Percentiles rank a stretch among this genome's conserved stretches.
phyloP scores from a whole-genome alignment of 225 moss, liverwort and hornwort genomes.

The Antitrichia curtipendula region DNA sequence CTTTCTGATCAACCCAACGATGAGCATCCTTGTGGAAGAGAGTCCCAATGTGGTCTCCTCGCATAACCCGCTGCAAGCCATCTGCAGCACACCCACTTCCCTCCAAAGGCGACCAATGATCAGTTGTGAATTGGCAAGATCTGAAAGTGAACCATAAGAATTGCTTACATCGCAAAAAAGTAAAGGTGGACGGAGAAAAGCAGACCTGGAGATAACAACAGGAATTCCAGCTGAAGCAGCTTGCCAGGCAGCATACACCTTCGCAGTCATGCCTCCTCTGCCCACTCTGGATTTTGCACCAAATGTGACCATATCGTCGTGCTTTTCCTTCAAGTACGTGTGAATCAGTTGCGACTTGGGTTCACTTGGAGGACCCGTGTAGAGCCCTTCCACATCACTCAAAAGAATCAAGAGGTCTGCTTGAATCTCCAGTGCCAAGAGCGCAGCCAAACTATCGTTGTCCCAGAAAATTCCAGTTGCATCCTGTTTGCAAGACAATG shows the following conservation, averaged over 20 bases:
- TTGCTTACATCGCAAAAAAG: not conserved
- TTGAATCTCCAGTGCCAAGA: conserved; percentile 73
- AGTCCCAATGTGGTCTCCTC: conserved; percentile 73
- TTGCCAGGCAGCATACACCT: conserved; percentile 87
- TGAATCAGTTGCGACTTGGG: conserved; percentile 81
- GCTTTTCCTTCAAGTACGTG: conserved; percentile 90
- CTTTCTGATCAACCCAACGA: conserved; percentile 46
- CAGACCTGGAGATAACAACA: conserved; percentile 90
- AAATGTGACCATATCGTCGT: conserved; percentile 93
- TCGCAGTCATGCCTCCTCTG: conserved; percentile 90
- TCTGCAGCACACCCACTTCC: conserved; percentile 68
- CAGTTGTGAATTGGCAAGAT: not conserved
- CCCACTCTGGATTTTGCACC: conserved; percentile 96
- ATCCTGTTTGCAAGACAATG: conserved; percentile 30
- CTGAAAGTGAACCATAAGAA: not conserved
- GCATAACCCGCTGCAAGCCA: conserved; percentile 61
- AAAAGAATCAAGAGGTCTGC: conserved; percentile 88
- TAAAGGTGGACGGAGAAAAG: not conserved
- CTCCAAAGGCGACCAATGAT: not conserved
- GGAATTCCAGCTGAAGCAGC: conserved; percentile 87
- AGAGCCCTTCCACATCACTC: conserved; percentile 95
- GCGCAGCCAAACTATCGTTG: conserved; percentile 68
- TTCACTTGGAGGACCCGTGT: conserved; percentile 92
- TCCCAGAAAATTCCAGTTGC: conserved; percentile 89
- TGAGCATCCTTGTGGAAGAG: conserved; percentile 81